phyloP scores from a whole-genome alignment of 2,329 filamentous ascomycete genomes.

The Diplocarpon rosae region DNA sequence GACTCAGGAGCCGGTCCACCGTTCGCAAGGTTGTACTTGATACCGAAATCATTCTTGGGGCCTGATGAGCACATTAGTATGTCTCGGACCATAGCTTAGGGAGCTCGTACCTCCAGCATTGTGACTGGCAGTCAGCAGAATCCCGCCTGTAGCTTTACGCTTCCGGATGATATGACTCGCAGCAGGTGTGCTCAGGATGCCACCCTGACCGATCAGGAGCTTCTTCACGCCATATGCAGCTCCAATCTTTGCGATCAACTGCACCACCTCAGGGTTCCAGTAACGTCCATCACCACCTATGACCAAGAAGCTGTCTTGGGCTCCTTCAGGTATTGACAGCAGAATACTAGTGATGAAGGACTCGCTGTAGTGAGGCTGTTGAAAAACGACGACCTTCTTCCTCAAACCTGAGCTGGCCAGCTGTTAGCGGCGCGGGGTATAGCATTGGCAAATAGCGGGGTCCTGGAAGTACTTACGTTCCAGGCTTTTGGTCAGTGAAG shows the following conservation, averaged over 20 bases:
- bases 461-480: conserved; percentile 66
- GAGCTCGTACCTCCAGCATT: conserved; percentile 72
- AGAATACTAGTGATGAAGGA: conserved; percentile 90
- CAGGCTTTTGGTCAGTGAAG: conserved; percentile 95
- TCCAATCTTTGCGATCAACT: conserved; percentile 94
- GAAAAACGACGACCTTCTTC: conserved; percentile 98
- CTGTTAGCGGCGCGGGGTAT: conserved; percentile 21
- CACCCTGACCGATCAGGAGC: conserved; percentile 88
- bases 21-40: conserved; percentile 99
- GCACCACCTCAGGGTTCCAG: conserved; percentile 94
- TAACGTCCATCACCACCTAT: conserved; percentile 95
- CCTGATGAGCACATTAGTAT: conserved; percentile 38
- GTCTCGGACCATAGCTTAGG: background rate
- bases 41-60: conserved; percentile 90
- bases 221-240: conserved; percentile 98
- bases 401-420: conserved; percentile 77
- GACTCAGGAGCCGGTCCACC: conserved; percentile 91
- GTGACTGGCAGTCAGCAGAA: conserved; percentile 92
- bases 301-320: conserved; percentile 70
- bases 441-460: conserved; percentile 17
- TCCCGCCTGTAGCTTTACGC: conserved; percentile 89
- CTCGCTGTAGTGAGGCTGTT: conserved; percentile 91
- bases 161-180: conserved; percentile 94
- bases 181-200: conserved; percentile 92
- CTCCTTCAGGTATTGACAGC: conserved; percentile 91